phyloP scores from a whole-genome alignment of 2,329 filamentous ascomycete genomes.

The Huntiella omanensis region DNA sequence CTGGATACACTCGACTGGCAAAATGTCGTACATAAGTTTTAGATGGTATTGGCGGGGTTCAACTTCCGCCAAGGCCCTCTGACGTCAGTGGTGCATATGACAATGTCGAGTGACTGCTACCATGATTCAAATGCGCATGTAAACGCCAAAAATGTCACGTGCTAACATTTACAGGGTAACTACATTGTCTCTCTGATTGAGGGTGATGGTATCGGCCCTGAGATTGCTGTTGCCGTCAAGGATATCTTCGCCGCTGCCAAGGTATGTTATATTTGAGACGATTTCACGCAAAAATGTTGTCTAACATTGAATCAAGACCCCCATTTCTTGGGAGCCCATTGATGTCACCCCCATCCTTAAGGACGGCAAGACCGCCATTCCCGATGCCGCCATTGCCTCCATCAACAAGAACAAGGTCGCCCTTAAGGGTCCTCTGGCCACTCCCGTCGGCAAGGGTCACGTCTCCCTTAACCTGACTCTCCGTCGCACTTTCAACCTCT shows the following conservation, averaged over 20 bases:
- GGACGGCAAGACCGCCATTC: conserved; percentile 90
- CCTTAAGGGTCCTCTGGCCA: conserved; percentile 93
- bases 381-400: conserved; percentile 79
- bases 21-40: not conserved
- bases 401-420: conserved; percentile 93
- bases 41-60: not conserved
- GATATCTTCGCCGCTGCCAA: conserved; percentile 94
- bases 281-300: not conserved
- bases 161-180: conserved; percentile 69
- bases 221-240: conserved; percentile 96
- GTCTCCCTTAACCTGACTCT: conserved; percentile 98
- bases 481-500: conserved; percentile 97
- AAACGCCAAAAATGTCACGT: conserved; percentile 24
- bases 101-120: not conserved
- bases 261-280: conserved; percentile 33
- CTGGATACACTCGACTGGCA: not conserved
- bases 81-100: not conserved
- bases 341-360: conserved; percentile 88
- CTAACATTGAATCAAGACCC: conserved; percentile 29
- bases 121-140: not conserved
- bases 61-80: conserved; percentile 4
- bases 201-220: conserved; percentile 95
- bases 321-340: conserved; percentile 91
- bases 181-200: conserved; percentile 95
- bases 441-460: conserved; percentile 94